Base-by-base conservation (phyloP, 257 asterid genomes). In the Lithospermum erythrorhizon region DNA sequence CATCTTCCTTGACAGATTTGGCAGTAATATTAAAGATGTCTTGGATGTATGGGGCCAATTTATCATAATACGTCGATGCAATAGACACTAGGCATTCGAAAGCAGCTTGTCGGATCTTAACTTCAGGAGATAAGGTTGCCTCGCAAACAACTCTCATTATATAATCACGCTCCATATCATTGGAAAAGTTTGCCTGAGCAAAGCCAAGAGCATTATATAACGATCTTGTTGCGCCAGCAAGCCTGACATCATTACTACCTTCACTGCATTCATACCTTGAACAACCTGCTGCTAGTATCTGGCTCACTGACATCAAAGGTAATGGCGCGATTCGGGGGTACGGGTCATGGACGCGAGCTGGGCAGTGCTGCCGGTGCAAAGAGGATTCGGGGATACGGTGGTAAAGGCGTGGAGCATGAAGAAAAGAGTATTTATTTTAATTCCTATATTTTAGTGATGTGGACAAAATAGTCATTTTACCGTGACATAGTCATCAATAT, bases 71-170 rank as follows among this genome's bases (percentile, higher is more conserved):
- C 0, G 78, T 67, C n/a, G 87, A 75, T 15, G 81, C 81, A 71
- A 81, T 78, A 3, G 84, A 76, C 23, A 73, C 87, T 71, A 78
- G 70, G 65, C 87, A 81, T 70, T 81, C 84, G 51, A 63, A 78
- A 13, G 87, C 81, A 63, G 84, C 82, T 66, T 76, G 84, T 53
- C 87, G 80, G 29, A 78, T 78, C 67, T 74, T 76, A 55, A 73
- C 71, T 17, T 78, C 80, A 11, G 81, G 80, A 4, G 84, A 75
- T 35, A 78, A 70, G 20, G 84, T 78, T 59, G 82, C 76, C 74
- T 81, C 87, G 32, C 82, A 81, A 70, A 76, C 84, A 57, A 81
- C 87, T 70, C 84, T 75, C 87, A 81, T 78, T 41, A 81, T 75
- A 68, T 78, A 81, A 71, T 78, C 84, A 61, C 84, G 81, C 71